Evolutionary conservation across 2,329 filamentous ascomycete species (phyloP), one percentile per base, ranked within the genome.

Genomic region (Sphaerostilbella broomeana): DNA sequence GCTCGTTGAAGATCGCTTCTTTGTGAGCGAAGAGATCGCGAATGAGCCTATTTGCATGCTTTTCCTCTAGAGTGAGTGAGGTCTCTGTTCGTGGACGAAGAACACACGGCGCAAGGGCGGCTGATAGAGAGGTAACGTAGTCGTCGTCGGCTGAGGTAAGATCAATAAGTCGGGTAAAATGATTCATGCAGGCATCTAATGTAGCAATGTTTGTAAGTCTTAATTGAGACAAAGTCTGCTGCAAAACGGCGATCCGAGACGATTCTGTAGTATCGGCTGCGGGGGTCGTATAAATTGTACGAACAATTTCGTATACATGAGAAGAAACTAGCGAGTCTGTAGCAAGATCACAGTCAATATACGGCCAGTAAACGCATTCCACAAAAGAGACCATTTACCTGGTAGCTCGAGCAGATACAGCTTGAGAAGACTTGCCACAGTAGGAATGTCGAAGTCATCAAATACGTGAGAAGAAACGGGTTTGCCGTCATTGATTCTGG

Each of bases 281-380:
- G 10, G 87, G 82, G 11, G 85, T 88, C 32, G 80, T 82, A 68
- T 98, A 98, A 49, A 98, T 94, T 2, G 88, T 97, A 66, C 95
- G 89, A 59, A 98, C 82, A 57, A 98, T 97, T 67, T 98, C 94
- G 62, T 98, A 98, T 43, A 98, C 88, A 60, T 97, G 90, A 27
- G 88, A 94, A 41, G 92, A 97, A 46, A 98, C 90, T 46, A 98
- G 75, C n/a, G 92, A 97, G 64, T 98, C 92, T 92, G 50, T 5
- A 37, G 18, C 12, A 16, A 19, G 7, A 15, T 13, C 5, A 13
- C 11, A 19, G 9, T 43, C 16, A 33, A 35, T 16, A 21, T 2
- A 25, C n/a, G n/a, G n/a, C 5, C 7, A 13, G 2, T 26, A 17
- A 3, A 13, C 17, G n/a, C 11, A 8, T 12, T 6, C 17, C 12